Evolutionary conservation across 108 stramenopile species (phyloP).

Genomic region (Tribonema minus): DNA sequence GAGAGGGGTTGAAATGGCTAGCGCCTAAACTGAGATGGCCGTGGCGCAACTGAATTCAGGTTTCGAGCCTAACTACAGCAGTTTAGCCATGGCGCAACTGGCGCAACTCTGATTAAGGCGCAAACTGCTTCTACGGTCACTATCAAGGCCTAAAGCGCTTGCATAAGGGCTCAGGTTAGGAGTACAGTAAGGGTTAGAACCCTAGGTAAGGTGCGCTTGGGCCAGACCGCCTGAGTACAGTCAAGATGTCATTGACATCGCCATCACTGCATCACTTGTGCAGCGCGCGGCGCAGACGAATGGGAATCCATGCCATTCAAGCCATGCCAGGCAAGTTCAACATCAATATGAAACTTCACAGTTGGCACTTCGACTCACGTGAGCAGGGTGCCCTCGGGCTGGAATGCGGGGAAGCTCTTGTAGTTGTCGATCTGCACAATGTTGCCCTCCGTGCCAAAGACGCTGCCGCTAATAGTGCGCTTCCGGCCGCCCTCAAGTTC

Average conservation of each 20-base stretch:
- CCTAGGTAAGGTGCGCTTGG: neutral
- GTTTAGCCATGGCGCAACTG: too few species aligned
- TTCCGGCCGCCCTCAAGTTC: constrained; percentile 36
- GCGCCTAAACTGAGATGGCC: neutral
- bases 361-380: too few species aligned
- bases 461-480: constrained; percentile 47
- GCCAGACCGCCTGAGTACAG: neutral
- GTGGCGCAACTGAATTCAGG: neutral
- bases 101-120: too few species aligned
- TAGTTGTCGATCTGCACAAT: constrained; percentile 54
- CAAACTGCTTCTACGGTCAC: neutral
- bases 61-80: neutral
- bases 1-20: neutral
- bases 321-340: neutral
- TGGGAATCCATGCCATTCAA: neutral
- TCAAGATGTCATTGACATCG: neutral
- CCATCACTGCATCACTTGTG: neutral
- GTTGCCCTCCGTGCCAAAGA: constrained; percentile 54
- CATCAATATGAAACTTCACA: neutral
- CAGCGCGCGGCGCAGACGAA: neutral
- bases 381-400: constrained; percentile 46
- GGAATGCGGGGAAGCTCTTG: constrained; percentile 51
- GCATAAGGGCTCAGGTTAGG: too few species aligned
- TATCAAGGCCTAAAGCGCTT: too few species aligned
- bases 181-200: neutral